Evolutionary conservation across 352 stramenopile genomes (phyloP).

Genomic region (Phytophthora melonis): DNA sequence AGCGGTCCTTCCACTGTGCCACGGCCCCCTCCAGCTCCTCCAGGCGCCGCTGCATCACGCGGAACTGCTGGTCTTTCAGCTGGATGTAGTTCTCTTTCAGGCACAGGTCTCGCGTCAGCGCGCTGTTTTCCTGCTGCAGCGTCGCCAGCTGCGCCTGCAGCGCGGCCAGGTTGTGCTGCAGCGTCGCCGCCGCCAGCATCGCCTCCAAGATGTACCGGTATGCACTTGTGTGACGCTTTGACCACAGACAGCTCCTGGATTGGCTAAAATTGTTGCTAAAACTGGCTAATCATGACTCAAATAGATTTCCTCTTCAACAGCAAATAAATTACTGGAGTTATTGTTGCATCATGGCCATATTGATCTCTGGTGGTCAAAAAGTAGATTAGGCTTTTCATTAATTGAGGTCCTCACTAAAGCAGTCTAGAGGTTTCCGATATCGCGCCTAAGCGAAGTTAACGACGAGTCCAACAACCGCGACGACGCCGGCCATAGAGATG

Average conservation of each 20-base stretch:
- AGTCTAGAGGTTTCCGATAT: background rate
- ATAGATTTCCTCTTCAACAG: background rate
- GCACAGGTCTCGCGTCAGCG: slow-evolving; percentile 65
- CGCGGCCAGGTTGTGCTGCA: slow-evolving; percentile 73
- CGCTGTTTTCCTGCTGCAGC: slow-evolving; percentile 70
- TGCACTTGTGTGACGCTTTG: background rate
- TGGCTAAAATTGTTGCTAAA: background rate
- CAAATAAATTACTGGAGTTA: too few relatives aligned
- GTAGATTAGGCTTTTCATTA: too few relatives aligned
- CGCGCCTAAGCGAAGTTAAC: slow-evolving; percentile 36
- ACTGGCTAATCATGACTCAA: background rate
- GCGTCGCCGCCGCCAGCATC: slow-evolving; percentile 19
- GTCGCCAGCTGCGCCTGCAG: slow-evolving; percentile 67
- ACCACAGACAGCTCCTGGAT: background rate
- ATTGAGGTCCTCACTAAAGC: background rate
- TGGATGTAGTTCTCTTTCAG: slow-evolving; percentile 84
- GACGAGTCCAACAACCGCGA: slow-evolving; percentile 10
- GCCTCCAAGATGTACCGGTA: background rate
- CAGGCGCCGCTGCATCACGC: slow-evolving; percentile 75
- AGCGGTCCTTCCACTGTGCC: slow-evolving; percentile 75
- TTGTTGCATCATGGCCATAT: too few relatives aligned
- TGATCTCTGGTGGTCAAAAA: too few relatives aligned
- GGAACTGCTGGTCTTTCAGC: slow-evolving; percentile 79
- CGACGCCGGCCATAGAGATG: slow-evolving; percentile 15
- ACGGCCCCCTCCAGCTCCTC: slow-evolving; percentile 68